A percentile compares a stretch with the other conserved stretches of the same genome.
phyloP scores from a whole-genome alignment of 2,329 filamentous ascomycete species.

The Apiospora pterosperma region DNA sequence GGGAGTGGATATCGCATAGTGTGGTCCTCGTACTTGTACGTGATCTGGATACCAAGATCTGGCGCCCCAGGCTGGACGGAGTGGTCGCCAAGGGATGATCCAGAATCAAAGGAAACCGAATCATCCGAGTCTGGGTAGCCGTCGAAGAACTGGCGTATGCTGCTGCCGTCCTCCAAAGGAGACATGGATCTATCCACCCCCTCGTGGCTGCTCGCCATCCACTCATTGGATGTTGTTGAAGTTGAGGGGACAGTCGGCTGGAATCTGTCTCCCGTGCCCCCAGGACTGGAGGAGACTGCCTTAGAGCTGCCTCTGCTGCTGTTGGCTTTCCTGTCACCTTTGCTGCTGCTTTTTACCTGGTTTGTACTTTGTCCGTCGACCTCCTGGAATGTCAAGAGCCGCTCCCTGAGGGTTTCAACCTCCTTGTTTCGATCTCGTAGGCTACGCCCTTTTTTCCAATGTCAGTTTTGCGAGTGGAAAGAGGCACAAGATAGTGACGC shows the following conservation, averaged over 20 bases:
- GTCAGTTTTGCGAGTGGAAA: background rate
- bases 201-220: background rate
- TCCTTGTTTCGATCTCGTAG: background rate
- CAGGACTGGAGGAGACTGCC: no score
- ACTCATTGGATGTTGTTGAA: background rate
- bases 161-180: background rate
- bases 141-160: background rate
- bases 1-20: background rate
- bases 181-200: background rate
- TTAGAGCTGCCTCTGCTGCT: background rate
- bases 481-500: background rate
- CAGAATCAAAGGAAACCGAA: background rate
- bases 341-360: background rate
- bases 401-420: background rate
- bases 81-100: background rate
- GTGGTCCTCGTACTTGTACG: background rate
- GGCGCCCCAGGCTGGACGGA: background rate
- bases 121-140: background rate
- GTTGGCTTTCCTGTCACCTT: background rate
- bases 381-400: background rate
- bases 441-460: background rate
- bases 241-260: background rate
- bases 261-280: background rate
- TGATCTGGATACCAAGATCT: background rate
- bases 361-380: background rate